Evolutionary conservation across 495 filamentous ascomycete genomes (phyloP).

Genomic region (Parathielavia appendiculata): DNA sequence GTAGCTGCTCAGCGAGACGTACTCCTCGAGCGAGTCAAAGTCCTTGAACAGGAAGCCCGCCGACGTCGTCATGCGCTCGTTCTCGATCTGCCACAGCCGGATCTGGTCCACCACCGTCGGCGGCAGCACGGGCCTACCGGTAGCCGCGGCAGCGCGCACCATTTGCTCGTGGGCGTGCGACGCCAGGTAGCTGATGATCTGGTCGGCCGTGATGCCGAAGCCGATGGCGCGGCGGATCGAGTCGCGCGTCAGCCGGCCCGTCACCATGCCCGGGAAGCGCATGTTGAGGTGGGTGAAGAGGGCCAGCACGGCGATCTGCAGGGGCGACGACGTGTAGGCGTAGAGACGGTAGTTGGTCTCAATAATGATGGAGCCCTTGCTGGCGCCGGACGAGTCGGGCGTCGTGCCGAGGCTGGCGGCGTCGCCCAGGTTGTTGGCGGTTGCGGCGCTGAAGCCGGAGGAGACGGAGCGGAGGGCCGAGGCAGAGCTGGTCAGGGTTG

Average conservation of each 20-base stretch:
- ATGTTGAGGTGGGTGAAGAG: slow-evolving; percentile 80
- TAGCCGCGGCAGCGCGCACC: slow-evolving; percentile 56
- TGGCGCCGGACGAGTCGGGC: slow-evolving; percentile 7
- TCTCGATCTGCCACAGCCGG: slow-evolving; percentile 93
- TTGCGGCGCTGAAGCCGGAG: slow-evolving; percentile 46
- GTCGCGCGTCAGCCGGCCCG: slow-evolving; percentile 79
- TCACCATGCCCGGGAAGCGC: slow-evolving; percentile 87
- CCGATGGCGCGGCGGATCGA: slow-evolving; percentile 80
- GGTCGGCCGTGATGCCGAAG: slow-evolving; percentile 88
- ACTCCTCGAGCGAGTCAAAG: slow-evolving; percentile 71
- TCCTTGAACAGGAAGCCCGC: slow-evolving; percentile 85
- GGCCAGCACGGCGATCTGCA: slow-evolving; percentile 89
- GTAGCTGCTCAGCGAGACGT: slow-evolving; percentile 66
- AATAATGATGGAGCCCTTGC: slow-evolving; percentile 81
- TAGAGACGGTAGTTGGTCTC: slow-evolving; percentile 99
- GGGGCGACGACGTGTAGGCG: slow-evolving; percentile 86
- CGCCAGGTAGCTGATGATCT: slow-evolving; percentile 84
- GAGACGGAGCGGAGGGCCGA: slow-evolving; percentile 61
- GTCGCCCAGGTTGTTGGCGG: slow-evolving; percentile 43
- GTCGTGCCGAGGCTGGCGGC: slow-evolving; percentile 37
- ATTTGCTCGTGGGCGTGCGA: slow-evolving; percentile 92
- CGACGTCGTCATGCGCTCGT: slow-evolving; percentile 80
- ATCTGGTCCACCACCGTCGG: slow-evolving; percentile 98
- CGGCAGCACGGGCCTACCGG: slow-evolving; percentile 64
- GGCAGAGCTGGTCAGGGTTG: slow-evolving; percentile 81